phyloP scores from a whole-genome alignment of 2,329 filamentous ascomycete species.

The Blumeria graminis region DNA sequence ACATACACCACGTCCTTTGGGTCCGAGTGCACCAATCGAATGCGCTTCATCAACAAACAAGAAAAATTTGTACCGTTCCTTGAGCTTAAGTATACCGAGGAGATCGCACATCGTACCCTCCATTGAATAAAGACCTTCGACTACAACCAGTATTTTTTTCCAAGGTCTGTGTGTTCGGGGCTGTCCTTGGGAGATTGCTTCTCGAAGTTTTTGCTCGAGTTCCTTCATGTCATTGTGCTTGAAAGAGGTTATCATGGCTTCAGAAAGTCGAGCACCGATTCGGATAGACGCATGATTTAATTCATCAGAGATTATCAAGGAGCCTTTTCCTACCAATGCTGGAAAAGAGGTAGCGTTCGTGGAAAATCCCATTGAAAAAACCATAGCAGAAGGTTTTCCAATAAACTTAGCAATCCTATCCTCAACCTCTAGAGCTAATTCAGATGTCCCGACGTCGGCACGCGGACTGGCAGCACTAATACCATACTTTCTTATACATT shows the following conservation, averaged over 20 bases:
- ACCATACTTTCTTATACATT: slow-evolving; percentile 62
- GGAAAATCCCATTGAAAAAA: slow-evolving; percentile 97
- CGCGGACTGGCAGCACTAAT: slow-evolving; percentile 63
- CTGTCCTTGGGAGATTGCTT: slow-evolving; percentile 88
- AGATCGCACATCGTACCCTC: slow-evolving; percentile 97
- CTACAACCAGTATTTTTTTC: slow-evolving; percentile 95
- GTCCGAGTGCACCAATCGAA: slow-evolving; percentile 79
- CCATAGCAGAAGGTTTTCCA: slow-evolving; percentile 81
- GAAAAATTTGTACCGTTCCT: slow-evolving; percentile 91
- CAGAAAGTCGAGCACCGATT: slow-evolving; percentile 78
- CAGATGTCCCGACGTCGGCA: slow-evolving; percentile 63
- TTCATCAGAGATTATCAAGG: slow-evolving; percentile 86
- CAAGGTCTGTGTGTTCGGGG: slow-evolving; percentile 94
- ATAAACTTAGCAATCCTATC: slow-evolving; percentile 74
- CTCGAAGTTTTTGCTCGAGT: slow-evolving; percentile 64
- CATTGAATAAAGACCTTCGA: slow-evolving; percentile 97
- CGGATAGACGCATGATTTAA: slow-evolving; percentile 96
- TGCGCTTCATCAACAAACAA: slow-evolving; percentile 94
- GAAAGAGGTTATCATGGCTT: slow-evolving; percentile 86
- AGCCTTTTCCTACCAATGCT: slow-evolving; percentile 76
- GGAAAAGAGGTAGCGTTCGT: slow-evolving; percentile 89
- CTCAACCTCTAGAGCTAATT: slow-evolving; percentile 75
- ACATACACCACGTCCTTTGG: slow-evolving; percentile 73
- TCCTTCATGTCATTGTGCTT: slow-evolving; percentile 91
- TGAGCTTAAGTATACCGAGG: slow-evolving; percentile 66